phyloP scores from a whole-genome alignment of 2,329 filamentous ascomycete species.

The Aspergillus transmontanensis region DNA sequence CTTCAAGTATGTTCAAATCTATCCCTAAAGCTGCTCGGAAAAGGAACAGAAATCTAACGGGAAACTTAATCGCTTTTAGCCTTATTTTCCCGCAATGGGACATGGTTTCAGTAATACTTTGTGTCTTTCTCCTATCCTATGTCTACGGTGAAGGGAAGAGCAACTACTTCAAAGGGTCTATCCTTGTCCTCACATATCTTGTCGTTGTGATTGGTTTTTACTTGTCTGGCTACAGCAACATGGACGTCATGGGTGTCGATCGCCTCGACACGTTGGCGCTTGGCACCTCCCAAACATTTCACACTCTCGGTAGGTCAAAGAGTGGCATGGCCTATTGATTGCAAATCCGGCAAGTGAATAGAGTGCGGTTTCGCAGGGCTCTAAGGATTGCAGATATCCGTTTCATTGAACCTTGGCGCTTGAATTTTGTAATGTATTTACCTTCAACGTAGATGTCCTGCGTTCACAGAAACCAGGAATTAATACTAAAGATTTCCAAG shows the following conservation, averaged over 20 bases:
- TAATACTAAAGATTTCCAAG: neutral
- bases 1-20: conserved; percentile 51
- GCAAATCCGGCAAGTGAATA: too few relatives aligned
- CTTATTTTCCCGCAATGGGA: conserved; percentile 99
- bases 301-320: conserved; percentile 43
- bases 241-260: conserved; percentile 52
- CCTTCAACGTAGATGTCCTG: neutral
- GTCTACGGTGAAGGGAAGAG: conserved; percentile 99
- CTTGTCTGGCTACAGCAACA: conserved; percentile 68
- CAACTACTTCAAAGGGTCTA: conserved; percentile 99
- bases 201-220: conserved; percentile 93
- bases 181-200: conserved; percentile 87
- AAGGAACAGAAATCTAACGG: neutral
- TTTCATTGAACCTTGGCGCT: neutral
- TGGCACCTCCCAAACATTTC: conserved; percentile 41
- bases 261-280: conserved; percentile 51
- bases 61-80: conserved; percentile 41
- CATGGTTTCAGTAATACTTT: conserved; percentile 94
- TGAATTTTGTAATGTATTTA: neutral
- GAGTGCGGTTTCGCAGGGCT: neutral
- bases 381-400: neutral
- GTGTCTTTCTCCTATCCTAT: conserved; percentile 93
- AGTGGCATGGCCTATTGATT: conserved; percentile 40
- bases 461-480: neutral
- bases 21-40: neutral